These are phyloP conservation scores for Lentinus polychrous DNA, from an alignment of 1,284 basidiomycete species.

Conservation along the genomic window DNA sequence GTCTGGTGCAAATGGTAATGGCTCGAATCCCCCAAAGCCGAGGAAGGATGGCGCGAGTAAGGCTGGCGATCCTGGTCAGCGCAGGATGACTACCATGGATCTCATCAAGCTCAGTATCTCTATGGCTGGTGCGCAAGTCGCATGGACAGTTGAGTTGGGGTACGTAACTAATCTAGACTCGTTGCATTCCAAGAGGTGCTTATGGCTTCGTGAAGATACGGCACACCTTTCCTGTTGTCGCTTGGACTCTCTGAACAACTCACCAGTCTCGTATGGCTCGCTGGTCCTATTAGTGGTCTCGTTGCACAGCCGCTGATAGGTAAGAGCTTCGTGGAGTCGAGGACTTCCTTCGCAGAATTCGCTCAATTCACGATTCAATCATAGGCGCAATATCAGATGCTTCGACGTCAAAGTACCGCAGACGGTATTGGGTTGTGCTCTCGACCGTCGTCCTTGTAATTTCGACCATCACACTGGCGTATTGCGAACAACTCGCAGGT, in stretches of 20 bases:
- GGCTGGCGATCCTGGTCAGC: constrained; percentile 16
- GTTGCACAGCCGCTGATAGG: constrained; percentile 95
- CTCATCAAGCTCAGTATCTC: constrained; percentile 72
- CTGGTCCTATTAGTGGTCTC: constrained; percentile 90
- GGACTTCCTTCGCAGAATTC: constrained; percentile 1
- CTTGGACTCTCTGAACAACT: constrained; percentile 88
- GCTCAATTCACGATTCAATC: not conserved
- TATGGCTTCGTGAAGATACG: constrained; percentile 56
- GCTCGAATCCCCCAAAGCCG: not conserved
- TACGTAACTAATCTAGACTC: constrained; percentile 27
- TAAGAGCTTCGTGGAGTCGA: constrained; percentile 31
- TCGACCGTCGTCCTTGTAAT: constrained; percentile 73
- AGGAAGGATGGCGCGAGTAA: constrained; percentile 9
- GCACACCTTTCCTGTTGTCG: constrained; percentile 86
- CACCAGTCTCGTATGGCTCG: constrained; percentile 95
- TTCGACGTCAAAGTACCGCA: constrained; percentile 80
- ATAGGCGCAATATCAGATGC: constrained; percentile 90
- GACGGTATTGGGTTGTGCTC: constrained; percentile 84
- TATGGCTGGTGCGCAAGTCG: constrained; percentile 90
- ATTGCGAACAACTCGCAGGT: constrained; percentile 69
- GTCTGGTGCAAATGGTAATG: constrained; percentile 3
- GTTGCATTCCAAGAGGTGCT: not conserved
- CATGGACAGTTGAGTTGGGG: constrained; percentile 90
- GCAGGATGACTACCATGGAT: constrained; percentile 59
- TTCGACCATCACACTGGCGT: constrained; percentile 77